These are phyloP conservation scores for Apiotrichum veenhuisii DNA, from an alignment of 1,284 basidiomycete species.

Conservation along the genomic window DNA sequence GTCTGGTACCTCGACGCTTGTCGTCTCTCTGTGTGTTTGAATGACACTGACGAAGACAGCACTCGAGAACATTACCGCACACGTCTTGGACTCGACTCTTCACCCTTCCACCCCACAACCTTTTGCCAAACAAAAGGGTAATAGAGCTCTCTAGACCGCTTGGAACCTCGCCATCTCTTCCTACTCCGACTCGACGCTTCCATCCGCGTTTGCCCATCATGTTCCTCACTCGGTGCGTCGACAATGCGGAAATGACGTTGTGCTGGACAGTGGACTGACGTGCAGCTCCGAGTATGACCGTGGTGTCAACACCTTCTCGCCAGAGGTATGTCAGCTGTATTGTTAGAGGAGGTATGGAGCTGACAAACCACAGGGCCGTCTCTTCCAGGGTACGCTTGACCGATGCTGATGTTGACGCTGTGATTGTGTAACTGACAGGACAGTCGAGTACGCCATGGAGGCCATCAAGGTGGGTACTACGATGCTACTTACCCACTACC, in stretches of 20 bases:
- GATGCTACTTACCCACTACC: too few relatives aligned
- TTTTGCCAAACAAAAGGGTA: not conserved
- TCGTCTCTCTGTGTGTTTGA: too few relatives aligned
- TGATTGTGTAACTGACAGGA: not conserved
- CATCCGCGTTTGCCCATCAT: conserved; percentile 20
- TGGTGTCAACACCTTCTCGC: conserved; percentile 98
- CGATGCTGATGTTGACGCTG: not conserved
- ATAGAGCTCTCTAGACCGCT: not conserved
- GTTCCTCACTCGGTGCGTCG: conserved; percentile 48
- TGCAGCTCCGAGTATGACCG: conserved; percentile 61
- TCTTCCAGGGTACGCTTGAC: conserved; percentile 51
- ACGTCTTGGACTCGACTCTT: too few relatives aligned
- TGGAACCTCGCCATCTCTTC: not conserved
- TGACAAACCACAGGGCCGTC: conserved; percentile 45
- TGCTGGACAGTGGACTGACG: not conserved
- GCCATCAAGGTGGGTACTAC: conserved; percentile 77
- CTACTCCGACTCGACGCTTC: not conserved
- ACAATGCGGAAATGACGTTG: not conserved
- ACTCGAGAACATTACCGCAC: too few relatives aligned
- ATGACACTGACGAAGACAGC: not conserved
- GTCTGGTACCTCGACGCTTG: not conserved
- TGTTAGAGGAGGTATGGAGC: not conserved
- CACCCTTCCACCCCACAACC: not conserved
- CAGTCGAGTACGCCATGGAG: conserved; percentile 99
- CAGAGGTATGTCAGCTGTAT: conserved; percentile 60